phyloP scores from a whole-genome alignment of 495 filamentous ascomycete genomes.

The Lindgomyces ingoldianus region DNA sequence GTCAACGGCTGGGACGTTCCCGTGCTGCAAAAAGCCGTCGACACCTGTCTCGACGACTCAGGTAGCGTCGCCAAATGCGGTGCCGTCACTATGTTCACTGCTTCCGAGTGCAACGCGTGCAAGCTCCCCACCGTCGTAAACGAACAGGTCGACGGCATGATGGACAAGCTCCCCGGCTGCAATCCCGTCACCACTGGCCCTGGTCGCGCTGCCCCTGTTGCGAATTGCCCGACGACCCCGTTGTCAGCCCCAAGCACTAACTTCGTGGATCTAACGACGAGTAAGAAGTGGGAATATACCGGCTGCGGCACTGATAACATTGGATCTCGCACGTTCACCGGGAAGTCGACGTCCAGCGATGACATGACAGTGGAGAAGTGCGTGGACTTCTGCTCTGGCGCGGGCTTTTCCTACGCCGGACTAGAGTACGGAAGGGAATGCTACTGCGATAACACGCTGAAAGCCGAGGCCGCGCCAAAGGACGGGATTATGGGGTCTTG shows the following conservation, averaged over 20 bases:
- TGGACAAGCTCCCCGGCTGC: conserved; percentile 59
- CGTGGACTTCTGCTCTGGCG: conserved; percentile 55
- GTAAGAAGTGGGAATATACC: conserved; percentile 60
- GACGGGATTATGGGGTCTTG: conserved; percentile 38
- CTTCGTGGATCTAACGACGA: conserved; percentile 37
- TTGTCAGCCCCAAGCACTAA: conserved; percentile 40
- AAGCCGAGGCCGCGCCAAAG: conserved; percentile 13
- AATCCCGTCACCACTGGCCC: conserved; percentile 53
- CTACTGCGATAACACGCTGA: conserved; percentile 59
- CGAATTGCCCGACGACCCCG: conserved; percentile 34
- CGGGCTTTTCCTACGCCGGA: conserved; percentile 60
- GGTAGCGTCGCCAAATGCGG: conserved; percentile 48
- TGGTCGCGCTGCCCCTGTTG: conserved; percentile 38
- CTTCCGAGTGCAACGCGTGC: conserved; percentile 45
- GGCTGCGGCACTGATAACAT: conserved; percentile 62
- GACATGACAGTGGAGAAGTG: conserved; percentile 64
- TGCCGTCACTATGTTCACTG: conserved; percentile 50
- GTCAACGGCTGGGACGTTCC: conserved; percentile 66
- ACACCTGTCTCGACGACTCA: conserved; percentile 54
- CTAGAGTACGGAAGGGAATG: conserved; percentile 68
- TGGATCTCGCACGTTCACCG: conserved; percentile 60
- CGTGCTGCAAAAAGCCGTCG: conserved; percentile 62
- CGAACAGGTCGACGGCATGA: conserved; percentile 46
- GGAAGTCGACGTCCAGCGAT: conserved; percentile 51
- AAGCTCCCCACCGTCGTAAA: conserved; percentile 42